Conservation (phyloP, 257 asterid species). For the Scutellaria barbata region DNA sequence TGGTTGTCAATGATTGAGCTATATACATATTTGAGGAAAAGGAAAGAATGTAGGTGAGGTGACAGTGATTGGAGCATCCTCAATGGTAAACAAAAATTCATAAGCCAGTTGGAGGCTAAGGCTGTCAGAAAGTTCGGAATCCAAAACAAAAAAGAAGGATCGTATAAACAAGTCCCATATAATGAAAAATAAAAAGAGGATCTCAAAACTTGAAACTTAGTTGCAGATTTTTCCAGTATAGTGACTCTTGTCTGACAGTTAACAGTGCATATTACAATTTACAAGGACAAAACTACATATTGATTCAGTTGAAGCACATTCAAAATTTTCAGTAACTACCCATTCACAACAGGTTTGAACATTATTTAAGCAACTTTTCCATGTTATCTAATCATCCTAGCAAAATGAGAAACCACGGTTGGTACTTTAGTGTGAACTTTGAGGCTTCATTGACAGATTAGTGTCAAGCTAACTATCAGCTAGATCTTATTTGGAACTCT, state of each 20-base stretch:
- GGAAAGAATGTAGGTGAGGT: neutral
- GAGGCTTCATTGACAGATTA: neutral
- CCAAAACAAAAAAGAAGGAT: neutral
- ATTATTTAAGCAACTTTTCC: neutral
- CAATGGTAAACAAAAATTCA: neutral
- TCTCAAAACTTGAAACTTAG: neutral
- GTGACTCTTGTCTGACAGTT: neutral
- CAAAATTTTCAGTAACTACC: conserved; percentile 5
- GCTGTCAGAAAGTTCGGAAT: neutral
- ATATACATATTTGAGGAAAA: neutral
- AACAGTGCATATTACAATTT: neutral
- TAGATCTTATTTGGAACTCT: neutral
- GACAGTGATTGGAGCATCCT: neutral
- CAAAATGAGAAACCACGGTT: neutral
- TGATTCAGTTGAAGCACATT: neutral
- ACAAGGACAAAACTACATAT: neutral
- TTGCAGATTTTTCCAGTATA: neutral
- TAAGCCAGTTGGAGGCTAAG: no score
- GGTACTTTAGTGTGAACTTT: neutral
- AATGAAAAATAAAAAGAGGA: neutral
- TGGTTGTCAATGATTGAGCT: conserved; percentile 1
- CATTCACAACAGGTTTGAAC: conserved; percentile 4
- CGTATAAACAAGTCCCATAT: neutral
- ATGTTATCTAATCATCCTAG: conserved; percentile 9
- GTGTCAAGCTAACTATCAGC: conserved; percentile 4